Evolutionary conservation across 2,329 filamentous ascomycete genomes (phyloP).

Genomic region (Monilinia vaccinii-corymbosi): DNA sequence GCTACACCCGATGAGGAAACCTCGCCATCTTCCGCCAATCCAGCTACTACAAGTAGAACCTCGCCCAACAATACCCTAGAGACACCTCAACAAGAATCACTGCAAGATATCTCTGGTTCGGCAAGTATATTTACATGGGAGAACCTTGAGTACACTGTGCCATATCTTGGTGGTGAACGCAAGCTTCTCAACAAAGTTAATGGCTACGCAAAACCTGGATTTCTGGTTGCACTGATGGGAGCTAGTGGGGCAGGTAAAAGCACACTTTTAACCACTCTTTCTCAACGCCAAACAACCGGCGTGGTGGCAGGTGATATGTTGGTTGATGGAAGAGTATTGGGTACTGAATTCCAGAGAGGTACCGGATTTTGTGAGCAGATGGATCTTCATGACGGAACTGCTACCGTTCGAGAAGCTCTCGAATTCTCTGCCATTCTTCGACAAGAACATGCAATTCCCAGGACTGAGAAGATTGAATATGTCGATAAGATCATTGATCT

Average conservation of each 20-base stretch:
- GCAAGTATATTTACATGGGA: conserved; percentile 63
- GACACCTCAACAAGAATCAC: conserved; percentile 31
- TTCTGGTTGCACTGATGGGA: conserved; percentile 72
- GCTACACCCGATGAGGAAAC: conserved; percentile 47
- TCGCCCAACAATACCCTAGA: conserved; percentile 24
- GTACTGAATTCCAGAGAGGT: conserved; percentile 55
- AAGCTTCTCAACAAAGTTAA: conserved; percentile 59
- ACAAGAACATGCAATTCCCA: conserved; percentile 45
- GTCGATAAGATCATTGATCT: conserved; percentile 58
- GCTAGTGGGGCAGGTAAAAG: conserved; percentile 78
- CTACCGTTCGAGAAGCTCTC: conserved; percentile 58
- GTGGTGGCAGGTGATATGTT: conserved; percentile 56
- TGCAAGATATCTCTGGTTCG: conserved; percentile 43
- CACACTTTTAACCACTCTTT: conserved; percentile 66
- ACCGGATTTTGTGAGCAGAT: conserved; percentile 67
- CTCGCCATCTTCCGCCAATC: not conserved
- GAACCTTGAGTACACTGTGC: conserved; percentile 63
- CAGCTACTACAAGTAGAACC: conserved; percentile 13
- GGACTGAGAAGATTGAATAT: conserved; percentile 54
- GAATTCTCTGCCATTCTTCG: conserved; percentile 60
- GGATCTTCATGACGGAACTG: conserved; percentile 60
- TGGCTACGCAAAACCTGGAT: conserved; percentile 71
- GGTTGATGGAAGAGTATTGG: conserved; percentile 56
- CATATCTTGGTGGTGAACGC: conserved; percentile 51
- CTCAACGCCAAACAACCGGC: conserved; percentile 61